Base-by-base conservation (phyloP, 176 grass and related monocot genomes). In the Areca catechu region DNA sequence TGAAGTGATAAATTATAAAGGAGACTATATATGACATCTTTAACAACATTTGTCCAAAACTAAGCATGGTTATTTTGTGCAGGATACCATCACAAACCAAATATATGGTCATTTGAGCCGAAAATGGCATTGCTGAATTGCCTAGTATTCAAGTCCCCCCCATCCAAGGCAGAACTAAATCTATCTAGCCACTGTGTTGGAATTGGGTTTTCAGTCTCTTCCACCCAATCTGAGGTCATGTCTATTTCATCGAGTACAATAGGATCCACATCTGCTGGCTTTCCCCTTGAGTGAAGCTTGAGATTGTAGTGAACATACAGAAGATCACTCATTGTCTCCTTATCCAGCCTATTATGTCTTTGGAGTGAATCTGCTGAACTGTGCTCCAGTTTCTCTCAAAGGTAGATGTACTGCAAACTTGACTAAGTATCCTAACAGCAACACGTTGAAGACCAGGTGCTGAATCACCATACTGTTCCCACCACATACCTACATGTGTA, bases 391-490 rank as follows among this genome's bases (percentile, higher is more conserved):
- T 89, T 66, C 78, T 89, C 27, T 91, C 75, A 50, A 86, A 82
- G 3, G 80, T 88, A 55, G 68, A 74, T 14, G 77, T 88, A 73
- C 92, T 91, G 75, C 93, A 91, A 56, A 97, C 93, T 67, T 97
- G 87, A 56, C 87, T 97, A 18, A 86, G 78, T 82, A 97, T 77
- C 75, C 93, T 88, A 5, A 91, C 87, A 7, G 93, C 93, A 22
- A 73, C 73, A 18, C 74, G 75, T 63, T 97, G 87, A 22, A 97
- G 54, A 19, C 83, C 79, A 4, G 86, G 86, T 16, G 87, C 75
- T 57, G 86, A 91, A 79, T 91, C 87, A 0, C 92, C 93, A 1
- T 97, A 97, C 63, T 97, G 83, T 76, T 97, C 86, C 92, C 92
- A 91, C 87, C 92, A 97, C 75, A 91, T 97, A 23, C 92, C 87